Base-by-base conservation (phyloP, 805 yeast species). In the Candida andamanensis region DNA sequence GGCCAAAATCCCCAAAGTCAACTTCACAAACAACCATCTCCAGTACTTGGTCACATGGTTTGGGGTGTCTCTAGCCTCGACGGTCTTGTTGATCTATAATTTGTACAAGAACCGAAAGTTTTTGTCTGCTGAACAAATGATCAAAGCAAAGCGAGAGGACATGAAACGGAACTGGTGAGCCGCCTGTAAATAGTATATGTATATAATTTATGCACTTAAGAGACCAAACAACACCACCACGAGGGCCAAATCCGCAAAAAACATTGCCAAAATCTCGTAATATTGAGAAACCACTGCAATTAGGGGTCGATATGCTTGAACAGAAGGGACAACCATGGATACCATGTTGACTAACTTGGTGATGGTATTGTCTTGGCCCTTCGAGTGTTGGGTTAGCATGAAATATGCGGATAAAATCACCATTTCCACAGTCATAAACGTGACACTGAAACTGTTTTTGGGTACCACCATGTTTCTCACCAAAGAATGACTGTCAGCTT, bases 21-120 rank as follows among this genome's bases (percentile, higher is more conserved):
- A 80, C 44, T 72, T 85, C 51, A 78, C 82, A 39, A 92, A 92
- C 55, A 86, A 87, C 51, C 98, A 92, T 52, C 60, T 89, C 55
- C 95, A 90, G 55, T 92, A 92, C 54, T 62, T 92, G 49, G 76
- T 86, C 14, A 92, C 98, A 0, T 92, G 98, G 98, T 90, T 85
- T 54, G 95, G 96, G 0, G 71, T 90, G 26, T 77, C 87, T 2
- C 47, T 83, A 24, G 73, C 85, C 23, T 81, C 95, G 22, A 47
- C 87, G 1, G 74, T 81, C 20, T 72, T 86, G 58, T 67, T 92
- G 36, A 26, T 49, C 10, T 65, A 58, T 40, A 44, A 49, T 13
- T 44, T 60, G 30, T 40, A 47, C 47, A 65, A 60, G 40, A 47
- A 41, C 29, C 48, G 47, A 33, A 52, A 52, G 32, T 50, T 46